Percentiles rank a stretch among this genome's conserved stretches.
Conservation (phyloP, 1,284 basidiomycete species). For the Papiliotrema terrestris region DNA sequence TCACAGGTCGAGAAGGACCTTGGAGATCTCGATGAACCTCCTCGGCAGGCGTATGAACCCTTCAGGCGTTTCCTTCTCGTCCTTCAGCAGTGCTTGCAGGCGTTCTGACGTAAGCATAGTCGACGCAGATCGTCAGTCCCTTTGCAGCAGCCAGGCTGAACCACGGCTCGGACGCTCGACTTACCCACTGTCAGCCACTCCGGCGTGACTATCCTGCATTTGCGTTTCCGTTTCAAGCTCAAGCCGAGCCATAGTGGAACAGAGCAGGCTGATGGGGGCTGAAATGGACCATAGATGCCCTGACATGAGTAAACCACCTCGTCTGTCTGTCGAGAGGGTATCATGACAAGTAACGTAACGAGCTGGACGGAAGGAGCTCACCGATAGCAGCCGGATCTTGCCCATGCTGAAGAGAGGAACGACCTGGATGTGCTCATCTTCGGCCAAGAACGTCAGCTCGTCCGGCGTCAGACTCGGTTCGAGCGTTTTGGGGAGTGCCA, state of each 20-base stretch:
- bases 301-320: constrained; percentile 34
- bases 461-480: constrained; percentile 51
- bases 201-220: constrained; percentile 86
- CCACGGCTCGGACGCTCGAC: constrained; percentile 26
- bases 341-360: too few species aligned
- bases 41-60: constrained; percentile 75
- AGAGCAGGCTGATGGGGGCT: constrained; percentile 74
- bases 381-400: constrained; percentile 79
- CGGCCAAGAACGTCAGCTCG: constrained; percentile 81
- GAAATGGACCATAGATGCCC: constrained; percentile 89
- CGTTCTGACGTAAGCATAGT: constrained; percentile 56
- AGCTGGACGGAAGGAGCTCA: constrained; percentile 41
- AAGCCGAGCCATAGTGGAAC: constrained; percentile 94
- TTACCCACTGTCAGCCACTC: constrained; percentile 81
- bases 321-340: background rate
- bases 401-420: constrained; percentile 83
- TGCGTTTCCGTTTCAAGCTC: constrained; percentile 88
- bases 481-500: constrained; percentile 50
- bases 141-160: too few species aligned
- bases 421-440: constrained; percentile 74
- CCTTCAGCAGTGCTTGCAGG: constrained; percentile 65
- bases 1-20: constrained; percentile 84
- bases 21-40: constrained; percentile 82
- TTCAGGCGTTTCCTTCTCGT: constrained; percentile 64
- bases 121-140: background rate